These are phyloP conservation scores for Calendula officinalis DNA, from an alignment of 129 eudicot species.

Conservation along the genomic window DNA sequence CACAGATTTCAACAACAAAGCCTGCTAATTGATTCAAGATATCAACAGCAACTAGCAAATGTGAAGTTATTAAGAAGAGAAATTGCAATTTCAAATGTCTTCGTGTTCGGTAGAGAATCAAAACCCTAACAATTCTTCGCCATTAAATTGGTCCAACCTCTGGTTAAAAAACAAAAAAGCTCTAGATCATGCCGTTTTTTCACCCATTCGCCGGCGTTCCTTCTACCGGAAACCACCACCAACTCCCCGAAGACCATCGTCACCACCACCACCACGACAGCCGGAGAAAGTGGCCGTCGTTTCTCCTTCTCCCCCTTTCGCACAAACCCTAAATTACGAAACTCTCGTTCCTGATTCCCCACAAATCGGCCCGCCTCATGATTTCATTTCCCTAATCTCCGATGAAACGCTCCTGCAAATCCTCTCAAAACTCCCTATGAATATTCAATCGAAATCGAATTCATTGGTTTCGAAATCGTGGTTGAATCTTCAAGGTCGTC, in stretches of 20 bases:
- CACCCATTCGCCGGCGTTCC: conserved; percentile 54
- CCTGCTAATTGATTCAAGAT: background rate
- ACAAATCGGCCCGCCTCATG: conserved; percentile 26
- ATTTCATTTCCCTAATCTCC: conserved; percentile 51
- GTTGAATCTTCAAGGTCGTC: conserved; percentile 59
- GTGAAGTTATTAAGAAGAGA: conserved; percentile 11
- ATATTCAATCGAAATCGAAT: conserved; percentile 38
- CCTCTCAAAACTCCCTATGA: conserved; percentile 40
- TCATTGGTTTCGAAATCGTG: conserved; percentile 65
- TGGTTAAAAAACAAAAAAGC: conserved; percentile 60
- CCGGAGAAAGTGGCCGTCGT: background rate
- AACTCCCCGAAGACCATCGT: conserved; percentile 17
- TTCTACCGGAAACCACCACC: conserved; percentile 35
- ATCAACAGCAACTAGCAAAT: conserved; percentile 10
- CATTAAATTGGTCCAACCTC: conserved; percentile 35
- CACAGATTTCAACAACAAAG: conserved; percentile 12
- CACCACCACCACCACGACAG: conserved; percentile 16
- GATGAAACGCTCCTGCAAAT: conserved; percentile 53
- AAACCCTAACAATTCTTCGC: conserved; percentile 35
- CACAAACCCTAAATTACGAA: conserved; percentile 25
- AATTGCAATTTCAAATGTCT: conserved; percentile 29
- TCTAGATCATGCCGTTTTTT: conserved; percentile 43
- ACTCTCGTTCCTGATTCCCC: conserved; percentile 28
- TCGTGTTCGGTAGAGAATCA: conserved; percentile 41
- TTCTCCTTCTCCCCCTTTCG: conserved; percentile 13